Evolutionary conservation across 2,329 filamentous ascomycete genomes (phyloP).

Genomic region (Leptodontidium sp.): DNA sequence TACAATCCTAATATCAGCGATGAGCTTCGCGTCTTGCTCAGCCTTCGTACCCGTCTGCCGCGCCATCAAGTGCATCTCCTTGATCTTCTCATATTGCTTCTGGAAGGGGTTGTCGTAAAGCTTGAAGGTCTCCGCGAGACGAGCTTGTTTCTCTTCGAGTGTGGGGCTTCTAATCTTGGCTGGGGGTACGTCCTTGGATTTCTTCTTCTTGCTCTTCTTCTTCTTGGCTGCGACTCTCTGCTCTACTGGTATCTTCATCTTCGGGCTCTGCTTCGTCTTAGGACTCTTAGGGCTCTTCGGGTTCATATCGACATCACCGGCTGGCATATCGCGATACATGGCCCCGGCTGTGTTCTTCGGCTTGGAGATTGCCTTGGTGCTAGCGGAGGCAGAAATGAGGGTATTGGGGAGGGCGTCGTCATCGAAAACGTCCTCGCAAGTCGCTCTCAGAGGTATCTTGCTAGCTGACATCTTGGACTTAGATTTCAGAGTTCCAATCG

Average conservation of each 20-base stretch:
- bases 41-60: not conserved
- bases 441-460: conserved; percentile 4
- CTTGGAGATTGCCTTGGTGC: not conserved
- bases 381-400: not conserved
- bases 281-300: conserved; percentile 3
- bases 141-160: conserved; percentile 8
- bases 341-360: not conserved
- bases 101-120: conserved; percentile 13
- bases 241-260: not conserved
- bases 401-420: not conserved
- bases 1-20: not conserved
- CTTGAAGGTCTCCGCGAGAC: conserved; percentile 3
- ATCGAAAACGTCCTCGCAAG: conserved; percentile 1
- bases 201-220: conserved; percentile 18
- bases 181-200: not conserved
- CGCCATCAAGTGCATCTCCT: not conserved
- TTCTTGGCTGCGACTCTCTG: not conserved
- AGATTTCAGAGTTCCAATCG: too few species aligned
- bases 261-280: not conserved
- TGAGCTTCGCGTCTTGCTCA: not conserved
- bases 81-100: conserved; percentile 7
- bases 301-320: conserved; percentile 14
- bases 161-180: conserved; percentile 12
- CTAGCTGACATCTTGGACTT: not conserved
- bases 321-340: conserved; percentile 17